A percentile compares a stretch with the other conserved stretches of the same genome.
Evolutionary conservation across 495 filamentous ascomycete species (phyloP).

Genomic region (Xanthoparmelia taractica): DNA sequence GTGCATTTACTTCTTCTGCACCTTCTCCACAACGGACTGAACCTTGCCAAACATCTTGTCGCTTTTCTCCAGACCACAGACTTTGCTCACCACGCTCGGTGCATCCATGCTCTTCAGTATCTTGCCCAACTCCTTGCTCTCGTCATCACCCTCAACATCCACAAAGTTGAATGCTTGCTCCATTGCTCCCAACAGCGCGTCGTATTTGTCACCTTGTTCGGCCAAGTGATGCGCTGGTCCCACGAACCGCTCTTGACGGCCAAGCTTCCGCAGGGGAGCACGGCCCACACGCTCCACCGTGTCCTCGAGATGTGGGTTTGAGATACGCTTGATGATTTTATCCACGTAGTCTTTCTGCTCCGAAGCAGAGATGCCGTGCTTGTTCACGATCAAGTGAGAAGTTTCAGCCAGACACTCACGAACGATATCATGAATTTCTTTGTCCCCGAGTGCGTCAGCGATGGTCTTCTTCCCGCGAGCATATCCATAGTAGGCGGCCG

Average conservation of each 20-base stretch:
- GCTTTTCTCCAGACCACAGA: conserved; percentile 63
- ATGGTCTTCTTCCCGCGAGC: conserved; percentile 73
- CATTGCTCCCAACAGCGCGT: conserved; percentile 63
- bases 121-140: conserved; percentile 73
- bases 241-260: conserved; percentile 89
- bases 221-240: conserved; percentile 80
- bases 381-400: conserved; percentile 69
- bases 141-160: conserved; percentile 80
- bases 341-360: conserved; percentile 87
- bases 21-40: conserved; percentile 65
- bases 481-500: conserved; percentile 94
- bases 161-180: conserved; percentile 90
- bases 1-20: conserved; percentile 45
- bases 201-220: conserved; percentile 61
- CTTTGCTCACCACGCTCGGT: conserved; percentile 59
- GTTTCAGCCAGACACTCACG: conserved; percentile 72
- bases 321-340: conserved; percentile 85
- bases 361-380: conserved; percentile 66
- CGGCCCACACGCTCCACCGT: conserved; percentile 91
- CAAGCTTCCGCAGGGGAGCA: conserved; percentile 86
- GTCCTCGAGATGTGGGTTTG: conserved; percentile 91
- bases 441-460: conserved; percentile 68
- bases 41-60: conserved; percentile 69
- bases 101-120: conserved; percentile 64
- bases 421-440: conserved; percentile 65